A percentile compares a stretch with the other conserved stretches of the same genome.
Conservation (phyloP, 2,329 filamentous ascomycete genomes). For the Tolypocladium inflatum region DNA sequence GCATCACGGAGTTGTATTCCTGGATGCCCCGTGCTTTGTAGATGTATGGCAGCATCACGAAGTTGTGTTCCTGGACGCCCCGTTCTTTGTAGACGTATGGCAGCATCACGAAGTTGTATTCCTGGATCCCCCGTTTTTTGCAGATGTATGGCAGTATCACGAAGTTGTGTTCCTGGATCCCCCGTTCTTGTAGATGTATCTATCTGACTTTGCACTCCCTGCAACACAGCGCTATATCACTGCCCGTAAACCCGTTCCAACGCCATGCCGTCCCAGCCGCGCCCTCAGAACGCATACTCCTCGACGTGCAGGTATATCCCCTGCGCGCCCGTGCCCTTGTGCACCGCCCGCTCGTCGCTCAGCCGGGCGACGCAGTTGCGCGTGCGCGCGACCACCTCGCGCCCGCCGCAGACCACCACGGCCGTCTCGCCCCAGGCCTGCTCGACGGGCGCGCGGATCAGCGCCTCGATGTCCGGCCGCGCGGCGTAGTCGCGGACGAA, state of each 20-base stretch:
- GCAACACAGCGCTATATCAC: neutral
- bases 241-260: neutral
- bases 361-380: slow-evolving; percentile 45
- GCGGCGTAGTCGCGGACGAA: slow-evolving; percentile 32
- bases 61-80: neutral
- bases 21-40: no score
- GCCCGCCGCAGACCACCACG: slow-evolving; percentile 50
- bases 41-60: no score
- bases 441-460: slow-evolving; percentile 46
- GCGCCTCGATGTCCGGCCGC: slow-evolving; percentile 39
- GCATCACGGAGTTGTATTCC: neutral
- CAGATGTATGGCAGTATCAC: no score
- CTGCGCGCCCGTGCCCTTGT: slow-evolving; percentile 55
- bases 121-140: neutral
- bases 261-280: neutral
- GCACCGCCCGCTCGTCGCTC: slow-evolving; percentile 52
- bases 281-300: slow-evolving; percentile 43
- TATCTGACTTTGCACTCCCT: no score
- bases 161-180: no score
- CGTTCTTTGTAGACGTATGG: no score
- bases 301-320: slow-evolving; percentile 52
- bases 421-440: slow-evolving; percentile 51
- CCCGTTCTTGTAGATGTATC: no score
- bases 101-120: neutral
- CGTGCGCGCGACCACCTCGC: slow-evolving; percentile 41